Evolutionary conservation across 2,329 filamentous ascomycete genomes (phyloP), one percentile per base, ranked within the genome.

Genomic region (Hysterium pulicare): DNA sequence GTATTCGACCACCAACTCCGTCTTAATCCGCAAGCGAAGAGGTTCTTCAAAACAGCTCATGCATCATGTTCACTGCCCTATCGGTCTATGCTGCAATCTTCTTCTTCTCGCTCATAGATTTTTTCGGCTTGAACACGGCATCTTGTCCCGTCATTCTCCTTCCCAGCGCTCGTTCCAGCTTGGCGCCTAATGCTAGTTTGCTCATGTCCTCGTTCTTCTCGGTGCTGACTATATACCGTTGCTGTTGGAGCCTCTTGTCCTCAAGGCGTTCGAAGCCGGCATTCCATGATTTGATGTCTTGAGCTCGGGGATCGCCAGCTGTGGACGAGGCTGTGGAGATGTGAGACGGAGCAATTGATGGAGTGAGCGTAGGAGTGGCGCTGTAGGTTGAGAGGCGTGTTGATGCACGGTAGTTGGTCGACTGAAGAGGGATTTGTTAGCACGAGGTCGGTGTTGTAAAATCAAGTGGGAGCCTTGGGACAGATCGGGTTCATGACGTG

Each of bases 91-190:
- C 55, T 37, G 53, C 19, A 17, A 66, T 47, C 42, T 64, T 13
- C 37, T 39, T 66, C 59, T 67, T 67, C 54, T 67, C 63, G 51
- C 45, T 58, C 35, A 63, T 42, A 15, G 37, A 46, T 19, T 21
- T 15, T 48, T 71, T 71, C 22, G 71, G 79, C 50, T 85, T 82
- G 77, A 93, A 90, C 67, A 87, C 84, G 52, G 90, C 90, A 59
- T 96, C 90, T 69, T 96, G 90, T 54, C 86, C 73, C 21, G 81
- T 85, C 90, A 95, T 93, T 59, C 90, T 81, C 53, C 90, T 79
- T 54, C 85, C 85, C 42, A 96, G 80, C 17, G 90, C 90, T 47
- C 90, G 83, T 66, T 95, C 90, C 31, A 95, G 80, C 72, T 95
- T 95, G 47, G 90, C 90, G 36, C 90, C 87, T 40, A 95, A 79